phyloP scores from a whole-genome alignment of 257 asterid species.

The Forsythia suspensa region DNA sequence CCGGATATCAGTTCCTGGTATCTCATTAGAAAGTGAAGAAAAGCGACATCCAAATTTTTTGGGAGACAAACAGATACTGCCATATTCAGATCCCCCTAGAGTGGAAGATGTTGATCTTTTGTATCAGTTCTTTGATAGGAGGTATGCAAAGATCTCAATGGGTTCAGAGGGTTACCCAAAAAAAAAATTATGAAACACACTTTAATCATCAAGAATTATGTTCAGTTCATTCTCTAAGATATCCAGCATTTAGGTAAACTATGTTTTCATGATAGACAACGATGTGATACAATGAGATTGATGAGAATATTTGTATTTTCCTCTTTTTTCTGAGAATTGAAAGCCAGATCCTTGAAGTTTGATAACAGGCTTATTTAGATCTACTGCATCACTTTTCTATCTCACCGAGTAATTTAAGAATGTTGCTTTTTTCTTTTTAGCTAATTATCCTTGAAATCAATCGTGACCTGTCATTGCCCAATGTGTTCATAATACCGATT shows the following conservation, averaged over 20 bases:
- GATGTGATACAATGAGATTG: neutral
- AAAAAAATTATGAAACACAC: neutral
- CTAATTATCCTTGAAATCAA: neutral
- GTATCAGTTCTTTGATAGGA: constrained; percentile 66
- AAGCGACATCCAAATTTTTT: constrained; percentile 47
- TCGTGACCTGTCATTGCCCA: neutral
- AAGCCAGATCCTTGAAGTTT: neutral
- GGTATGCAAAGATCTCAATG: constrained; percentile 40
- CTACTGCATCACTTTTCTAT: neutral
- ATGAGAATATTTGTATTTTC: neutral
- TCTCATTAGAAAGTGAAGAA: constrained; percentile 54
- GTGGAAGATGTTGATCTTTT: constrained; percentile 55
- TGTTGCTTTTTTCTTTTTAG: neutral
- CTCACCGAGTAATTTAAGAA: neutral
- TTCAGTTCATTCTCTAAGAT: neutral
- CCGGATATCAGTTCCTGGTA: constrained; percentile 66
- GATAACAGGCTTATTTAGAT: neutral
- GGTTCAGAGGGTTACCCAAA: neutral
- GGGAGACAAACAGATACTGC: constrained; percentile 66
- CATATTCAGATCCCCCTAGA: constrained; percentile 73
- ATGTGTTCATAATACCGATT: constrained; percentile 7
- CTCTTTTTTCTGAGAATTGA: neutral
- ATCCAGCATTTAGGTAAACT: neutral
- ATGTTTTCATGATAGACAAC: neutral
- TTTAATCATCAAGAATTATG: neutral